These are phyloP conservation scores for Cyberlindnera saturnus DNA, from an alignment of 805 yeast genomes.

Conservation along the genomic window DNA sequence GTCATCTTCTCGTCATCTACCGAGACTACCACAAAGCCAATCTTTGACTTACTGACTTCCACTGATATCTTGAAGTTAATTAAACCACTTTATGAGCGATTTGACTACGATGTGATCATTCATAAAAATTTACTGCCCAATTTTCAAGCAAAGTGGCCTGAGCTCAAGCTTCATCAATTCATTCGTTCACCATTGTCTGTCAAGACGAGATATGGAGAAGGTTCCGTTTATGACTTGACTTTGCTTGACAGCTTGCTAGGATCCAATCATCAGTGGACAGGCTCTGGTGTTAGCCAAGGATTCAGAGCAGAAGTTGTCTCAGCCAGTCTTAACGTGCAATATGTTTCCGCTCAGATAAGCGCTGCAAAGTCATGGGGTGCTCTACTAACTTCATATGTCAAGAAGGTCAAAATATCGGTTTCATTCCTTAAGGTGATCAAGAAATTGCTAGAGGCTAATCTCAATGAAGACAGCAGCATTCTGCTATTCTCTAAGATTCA, in stretches of 20 bases:
- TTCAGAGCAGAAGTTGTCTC: constrained; percentile 45
- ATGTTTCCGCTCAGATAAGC: constrained; percentile 57
- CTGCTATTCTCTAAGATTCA: constrained; percentile 44
- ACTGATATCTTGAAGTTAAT: constrained; percentile 28
- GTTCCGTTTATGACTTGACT: constrained; percentile 50
- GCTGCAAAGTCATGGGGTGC: constrained; percentile 79
- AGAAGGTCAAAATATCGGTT: constrained; percentile 28
- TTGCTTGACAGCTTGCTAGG: constrained; percentile 57
- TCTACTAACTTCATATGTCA: constrained; percentile 58
- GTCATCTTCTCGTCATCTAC: constrained; percentile 55
- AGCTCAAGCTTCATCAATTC: constrained; percentile 44
- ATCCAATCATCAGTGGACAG: constrained; percentile 38
- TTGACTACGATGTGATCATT: constrained; percentile 39
- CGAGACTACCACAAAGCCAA: constrained; percentile 33
- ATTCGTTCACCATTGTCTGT: constrained; percentile 38
- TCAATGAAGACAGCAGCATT: constrained; percentile 45
- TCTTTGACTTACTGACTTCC: constrained; percentile 36
- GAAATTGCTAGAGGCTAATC: constrained; percentile 45
- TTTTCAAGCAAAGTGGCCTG: constrained; percentile 46
- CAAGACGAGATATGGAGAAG: constrained; percentile 44
- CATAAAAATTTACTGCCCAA: constrained; percentile 38
- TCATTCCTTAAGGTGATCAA: constrained; percentile 36
- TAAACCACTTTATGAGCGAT: constrained; percentile 35
- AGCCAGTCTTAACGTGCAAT: constrained; percentile 59
- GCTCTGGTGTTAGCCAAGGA: constrained; percentile 21